Evolutionary conservation across 1,284 basidiomycete genomes (phyloP).

Genomic region (Cutaneotrichosporon mucoides): DNA sequence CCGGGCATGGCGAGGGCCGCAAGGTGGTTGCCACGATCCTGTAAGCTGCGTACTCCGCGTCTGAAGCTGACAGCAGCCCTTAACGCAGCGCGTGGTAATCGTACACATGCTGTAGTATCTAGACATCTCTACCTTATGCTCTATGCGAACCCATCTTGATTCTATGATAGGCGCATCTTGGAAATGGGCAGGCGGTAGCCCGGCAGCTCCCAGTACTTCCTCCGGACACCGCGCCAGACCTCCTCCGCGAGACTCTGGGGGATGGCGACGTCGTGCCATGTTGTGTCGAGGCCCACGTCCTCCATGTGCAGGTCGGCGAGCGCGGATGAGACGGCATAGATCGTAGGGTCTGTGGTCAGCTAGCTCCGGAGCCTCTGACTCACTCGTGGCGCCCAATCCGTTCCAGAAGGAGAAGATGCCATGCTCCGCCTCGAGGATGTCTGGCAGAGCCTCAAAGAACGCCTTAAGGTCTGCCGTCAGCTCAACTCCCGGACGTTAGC

Average conservation of each 20-base stretch:
- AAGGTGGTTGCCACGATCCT: conserved; percentile 46
- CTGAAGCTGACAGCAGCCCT: not conserved
- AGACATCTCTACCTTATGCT: not conserved
- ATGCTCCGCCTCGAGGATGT: conserved; percentile 69
- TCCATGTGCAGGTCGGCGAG: conserved; percentile 81
- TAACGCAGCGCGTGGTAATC: not conserved
- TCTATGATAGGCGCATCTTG: conserved; percentile 30
- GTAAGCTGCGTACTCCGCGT: conserved; percentile 4
- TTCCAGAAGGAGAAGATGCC: conserved; percentile 95
- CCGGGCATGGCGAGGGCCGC: conserved; percentile 35
- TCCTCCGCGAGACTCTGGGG: conserved; percentile 45
- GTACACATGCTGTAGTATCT: not conserved
- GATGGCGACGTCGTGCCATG: conserved; percentile 47
- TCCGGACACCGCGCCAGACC: conserved; percentile 48
- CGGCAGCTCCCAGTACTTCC: conserved; percentile 50
- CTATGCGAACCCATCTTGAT: not conserved
- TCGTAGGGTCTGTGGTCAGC: conserved; percentile 61
- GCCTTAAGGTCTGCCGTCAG: conserved; percentile 59
- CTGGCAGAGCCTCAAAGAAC: conserved; percentile 80
- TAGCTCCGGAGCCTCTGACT: conserved; percentile 22
- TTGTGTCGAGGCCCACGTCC: conserved; percentile 61
- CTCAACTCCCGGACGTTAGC: conserved; percentile 12
- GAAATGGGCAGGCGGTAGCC: conserved; percentile 46
- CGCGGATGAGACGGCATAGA: conserved; percentile 88
- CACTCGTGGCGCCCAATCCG: conserved; percentile 91